phyloP scores from a whole-genome alignment of 805 yeast genomes.

The Maudiozyma turicensis region DNA sequence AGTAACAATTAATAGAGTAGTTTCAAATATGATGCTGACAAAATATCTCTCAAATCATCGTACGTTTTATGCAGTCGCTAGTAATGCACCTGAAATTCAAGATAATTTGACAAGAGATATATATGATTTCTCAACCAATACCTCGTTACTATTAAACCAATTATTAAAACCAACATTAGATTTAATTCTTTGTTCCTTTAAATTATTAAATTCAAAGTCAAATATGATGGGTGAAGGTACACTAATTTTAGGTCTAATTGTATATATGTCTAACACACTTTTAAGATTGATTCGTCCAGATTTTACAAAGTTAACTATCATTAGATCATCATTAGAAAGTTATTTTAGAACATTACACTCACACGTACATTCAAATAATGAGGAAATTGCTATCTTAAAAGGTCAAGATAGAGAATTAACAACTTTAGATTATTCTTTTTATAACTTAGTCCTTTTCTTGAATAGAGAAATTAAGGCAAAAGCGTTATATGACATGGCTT shows the following conservation, averaged over 20 bases:
- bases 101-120: conserved; percentile 59
- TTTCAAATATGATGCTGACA: conserved; percentile 56
- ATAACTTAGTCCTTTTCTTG: conserved; percentile 68
- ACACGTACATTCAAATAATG: conserved; percentile 65
- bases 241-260: conserved; percentile 64
- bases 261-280: conserved; percentile 68
- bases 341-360: conserved; percentile 76
- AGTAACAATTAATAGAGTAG: conserved; percentile 47
- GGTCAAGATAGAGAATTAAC: conserved; percentile 77
- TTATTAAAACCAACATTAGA: conserved; percentile 76
- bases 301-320: conserved; percentile 69
- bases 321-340: conserved; percentile 73
- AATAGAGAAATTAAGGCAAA: conserved; percentile 66
- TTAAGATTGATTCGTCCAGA: conserved; percentile 79
- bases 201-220: conserved; percentile 44
- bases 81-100: conserved; percentile 16
- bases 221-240: conserved; percentile 59
- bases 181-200: conserved; percentile 69
- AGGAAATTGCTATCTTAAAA: conserved; percentile 76
- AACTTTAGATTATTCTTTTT: conserved; percentile 68
- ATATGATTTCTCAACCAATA: conserved; percentile 58
- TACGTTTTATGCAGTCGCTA: conserved; percentile 23
- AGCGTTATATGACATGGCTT: conserved; percentile 74
- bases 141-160: conserved; percentile 72
- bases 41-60: conserved; percentile 56